A percentile compares a stretch with the other conserved stretches of the same genome.
These are phyloP conservation scores for Francoa sonchifolia DNA, from an alignment of 441 rosid genomes.

Conservation along the genomic window DNA sequence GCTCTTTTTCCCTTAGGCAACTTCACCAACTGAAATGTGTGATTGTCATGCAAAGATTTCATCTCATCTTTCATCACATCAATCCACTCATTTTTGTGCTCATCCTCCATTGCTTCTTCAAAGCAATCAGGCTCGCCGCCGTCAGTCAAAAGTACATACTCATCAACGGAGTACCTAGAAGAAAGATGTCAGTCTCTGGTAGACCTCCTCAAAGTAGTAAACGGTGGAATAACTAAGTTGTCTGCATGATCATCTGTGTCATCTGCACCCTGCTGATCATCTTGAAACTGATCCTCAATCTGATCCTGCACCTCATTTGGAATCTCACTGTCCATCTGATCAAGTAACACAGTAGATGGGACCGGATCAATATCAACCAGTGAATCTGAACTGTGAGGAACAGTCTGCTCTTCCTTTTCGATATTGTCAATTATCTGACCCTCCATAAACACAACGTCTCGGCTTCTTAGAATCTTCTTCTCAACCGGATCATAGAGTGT, in stretches of 20 bases:
- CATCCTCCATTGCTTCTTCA: neutral
- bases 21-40: neutral
- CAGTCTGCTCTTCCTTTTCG: neutral
- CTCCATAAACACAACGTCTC: neutral
- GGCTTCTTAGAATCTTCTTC: too few relatives aligned
- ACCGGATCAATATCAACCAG: neutral
- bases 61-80: neutral
- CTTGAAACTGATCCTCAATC: neutral
- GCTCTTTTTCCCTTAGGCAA: neutral
- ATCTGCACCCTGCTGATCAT: neutral
- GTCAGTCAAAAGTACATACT: neutral
- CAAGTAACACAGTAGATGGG: neutral
- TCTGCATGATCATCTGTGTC: neutral
- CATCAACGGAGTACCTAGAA: neutral
- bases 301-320: too few relatives aligned
- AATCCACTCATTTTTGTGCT: neutral
- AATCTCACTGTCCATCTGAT: too few relatives aligned
- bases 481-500: too few relatives aligned
- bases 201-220: neutral
- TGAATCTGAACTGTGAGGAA: neutral
- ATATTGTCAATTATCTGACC: neutral
- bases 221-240: neutral
- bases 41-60: slow-evolving; percentile 1
- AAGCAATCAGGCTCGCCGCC: neutral
- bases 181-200: neutral